Base-by-base conservation (phyloP, 2,329 filamentous ascomycete species). In the Colletotrichum orbiculare region DNA sequence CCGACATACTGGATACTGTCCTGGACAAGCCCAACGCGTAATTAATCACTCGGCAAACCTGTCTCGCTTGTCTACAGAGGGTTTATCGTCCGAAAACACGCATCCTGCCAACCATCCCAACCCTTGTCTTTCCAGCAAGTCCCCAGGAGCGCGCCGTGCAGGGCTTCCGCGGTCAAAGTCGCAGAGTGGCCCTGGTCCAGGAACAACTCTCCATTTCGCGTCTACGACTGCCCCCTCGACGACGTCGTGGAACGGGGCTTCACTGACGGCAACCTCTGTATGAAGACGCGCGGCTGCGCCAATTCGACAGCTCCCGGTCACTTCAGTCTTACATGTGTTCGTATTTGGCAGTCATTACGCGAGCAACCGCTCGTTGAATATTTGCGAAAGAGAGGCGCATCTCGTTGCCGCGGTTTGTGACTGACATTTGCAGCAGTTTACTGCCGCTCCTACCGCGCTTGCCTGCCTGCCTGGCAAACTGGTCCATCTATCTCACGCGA, bases 281-380 rank as follows among this genome's bases (percentile, higher is more conserved):
- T 46, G 38, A 60, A 54, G 43, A 68, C 62, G 66, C 66, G 66
- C 67, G 67, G 62, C 57, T 66, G 67, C 53, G 60, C 60, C 37
- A 42, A 38, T 38, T 17, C 49, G 42, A 60, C 60, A 34, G 45
- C 62, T 59, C 50, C 55, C 41, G 17, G 55, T 60, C 17, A 34
- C 50, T 48, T 38, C 17, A 54, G 13, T 38, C n/a, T 46, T 38
- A 52, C 15, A n/a, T 43, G 45, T 25, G 41, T 33, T 38, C 8
- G 35, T 33, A 10, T 25, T 35, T 4, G 12, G 33, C 38, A 15
- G 25, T 25, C 25, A 25, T 4, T 25, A 25, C 25, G 25, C 25
- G 25, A 25, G 25, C 25, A 25, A 25, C 25, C 25, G 25, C 25
- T 25, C 25, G 25, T 25, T 25, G 25, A 25, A 25, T 25, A 25